Percentiles rank a stretch among this genome's conserved stretches.
Evolutionary conservation across 495 filamentous ascomycete species (phyloP).

Genomic region (Podospora comata): DNA sequence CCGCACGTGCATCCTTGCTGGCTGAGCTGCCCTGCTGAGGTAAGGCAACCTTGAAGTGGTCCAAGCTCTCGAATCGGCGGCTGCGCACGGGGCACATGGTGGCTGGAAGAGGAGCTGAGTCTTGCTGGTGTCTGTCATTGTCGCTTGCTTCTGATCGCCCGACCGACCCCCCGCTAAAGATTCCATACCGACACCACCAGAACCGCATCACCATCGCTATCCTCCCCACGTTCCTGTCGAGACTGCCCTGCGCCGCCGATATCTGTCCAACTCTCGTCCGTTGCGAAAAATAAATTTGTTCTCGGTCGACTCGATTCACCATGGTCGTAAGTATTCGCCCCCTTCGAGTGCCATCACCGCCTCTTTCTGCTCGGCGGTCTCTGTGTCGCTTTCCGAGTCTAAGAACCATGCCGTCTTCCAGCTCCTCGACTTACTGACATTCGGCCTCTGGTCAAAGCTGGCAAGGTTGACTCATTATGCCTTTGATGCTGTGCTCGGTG

Average conservation of each 20-base stretch:
- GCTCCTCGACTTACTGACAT: conserved; percentile 61
- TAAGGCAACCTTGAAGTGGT: neutral
- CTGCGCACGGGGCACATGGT: neutral
- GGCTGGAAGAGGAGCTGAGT: neutral
- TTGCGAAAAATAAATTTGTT: no score
- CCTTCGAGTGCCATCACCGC: neutral
- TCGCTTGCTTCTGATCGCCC: neutral
- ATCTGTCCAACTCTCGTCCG: neutral
- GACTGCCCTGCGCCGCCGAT: neutral
- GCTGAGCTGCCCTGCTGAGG: neutral
- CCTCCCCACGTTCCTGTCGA: neutral
- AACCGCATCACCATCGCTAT: neutral
- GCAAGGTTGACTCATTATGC: conserved; percentile 91
- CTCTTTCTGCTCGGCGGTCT: conserved; percentile 9
- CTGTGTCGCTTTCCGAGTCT: conserved; percentile 31
- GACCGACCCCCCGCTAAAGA: neutral
- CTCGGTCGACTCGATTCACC: neutral
- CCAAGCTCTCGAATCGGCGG: neutral
- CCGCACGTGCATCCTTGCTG: neutral
- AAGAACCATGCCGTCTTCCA: conserved; percentile 33
- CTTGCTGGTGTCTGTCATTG: neutral
- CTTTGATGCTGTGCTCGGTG: conserved; percentile 92
- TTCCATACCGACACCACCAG: neutral
- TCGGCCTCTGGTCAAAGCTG: conserved; percentile 69
- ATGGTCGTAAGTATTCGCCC: conserved; percentile 4